Evolutionary conservation across 257 asterid species (phyloP).

Genomic region (Forsythia viridissima): DNA sequence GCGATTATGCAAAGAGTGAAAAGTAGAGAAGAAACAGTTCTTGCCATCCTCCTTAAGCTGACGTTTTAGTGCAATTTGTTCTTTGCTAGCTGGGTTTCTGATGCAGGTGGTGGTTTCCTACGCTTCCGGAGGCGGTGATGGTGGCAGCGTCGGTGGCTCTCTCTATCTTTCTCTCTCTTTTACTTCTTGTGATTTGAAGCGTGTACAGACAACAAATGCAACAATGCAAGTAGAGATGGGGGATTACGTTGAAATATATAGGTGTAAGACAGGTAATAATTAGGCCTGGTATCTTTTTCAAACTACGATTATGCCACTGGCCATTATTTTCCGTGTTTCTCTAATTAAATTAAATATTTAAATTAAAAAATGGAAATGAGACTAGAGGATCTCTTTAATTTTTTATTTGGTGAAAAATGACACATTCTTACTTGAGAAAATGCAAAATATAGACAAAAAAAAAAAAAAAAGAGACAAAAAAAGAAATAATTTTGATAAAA

Average conservation of each 20-base stretch:
- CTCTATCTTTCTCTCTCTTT: slow-evolving; percentile 15
- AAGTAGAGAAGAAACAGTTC: not conserved
- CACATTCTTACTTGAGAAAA: no score
- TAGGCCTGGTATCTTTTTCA: slow-evolving; percentile 7
- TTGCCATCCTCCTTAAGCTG: not conserved
- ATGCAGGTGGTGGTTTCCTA: not conserved
- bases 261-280: slow-evolving; percentile 14
- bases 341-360: no score
- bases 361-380: no score
- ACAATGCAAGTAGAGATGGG: not conserved
- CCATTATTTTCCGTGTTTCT: not conserved
- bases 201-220: not conserved
- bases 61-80: not conserved
- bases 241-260: slow-evolving; percentile 15
- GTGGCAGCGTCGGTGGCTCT: not conserved
- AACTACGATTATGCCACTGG: slow-evolving; percentile 18
- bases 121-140: no score
- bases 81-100: not conserved
- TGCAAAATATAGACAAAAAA: no score
- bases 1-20: slow-evolving; percentile 25
- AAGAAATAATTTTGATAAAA: no score
- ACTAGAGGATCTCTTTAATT: no score
- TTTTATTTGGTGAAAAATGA: no score
- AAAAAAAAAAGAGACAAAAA: no score
- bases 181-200: slow-evolving; percentile 4